These are phyloP conservation scores for Coelastrella sp. DNA, from an alignment of 139 green algal species.

Conservation along the genomic window DNA sequence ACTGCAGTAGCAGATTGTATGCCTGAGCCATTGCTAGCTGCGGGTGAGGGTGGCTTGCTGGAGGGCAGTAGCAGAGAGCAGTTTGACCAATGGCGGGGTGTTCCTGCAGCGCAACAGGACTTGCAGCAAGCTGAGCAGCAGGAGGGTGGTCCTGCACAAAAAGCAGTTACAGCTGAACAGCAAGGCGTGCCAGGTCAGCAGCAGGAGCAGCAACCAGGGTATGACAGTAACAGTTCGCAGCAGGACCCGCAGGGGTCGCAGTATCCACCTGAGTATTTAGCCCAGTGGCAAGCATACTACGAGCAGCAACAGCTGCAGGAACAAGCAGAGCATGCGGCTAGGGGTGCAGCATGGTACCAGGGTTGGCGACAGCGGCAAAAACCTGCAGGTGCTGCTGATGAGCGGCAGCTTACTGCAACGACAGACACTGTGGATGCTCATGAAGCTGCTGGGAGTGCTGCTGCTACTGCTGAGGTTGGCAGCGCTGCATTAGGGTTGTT, in stretches of 20 bases:
- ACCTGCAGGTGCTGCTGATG: conserved; percentile 13
- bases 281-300: conserved; percentile 27
- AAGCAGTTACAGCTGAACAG: not conserved
- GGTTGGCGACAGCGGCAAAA: conserved; percentile 28
- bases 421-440: not conserved
- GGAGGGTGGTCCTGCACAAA: not conserved
- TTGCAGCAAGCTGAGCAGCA: not conserved
- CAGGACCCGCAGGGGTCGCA: not conserved
- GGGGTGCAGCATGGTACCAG: conserved; percentile 14
- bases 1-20: conserved; percentile 32
- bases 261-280: not conserved
- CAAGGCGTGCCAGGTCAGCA: not conserved
- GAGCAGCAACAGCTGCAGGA: conserved; percentile 31
- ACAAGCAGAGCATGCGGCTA: conserved; percentile 1
- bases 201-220: conserved; percentile 10
- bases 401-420: not conserved
- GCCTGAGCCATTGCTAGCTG: conserved; percentile 22
- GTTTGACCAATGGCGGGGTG: conserved; percentile 8
- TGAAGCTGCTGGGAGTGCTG: not conserved
- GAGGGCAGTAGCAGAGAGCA: not conserved
- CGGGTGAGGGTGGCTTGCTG: not conserved
- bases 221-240: not conserved
- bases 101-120: not conserved
- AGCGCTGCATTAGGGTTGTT: conserved; percentile 32
- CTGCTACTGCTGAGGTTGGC: not conserved